Evolutionary conservation across 1,284 basidiomycete species (phyloP), one percentile per base, ranked within the genome.

Genomic region (Malassezia globosa): DNA sequence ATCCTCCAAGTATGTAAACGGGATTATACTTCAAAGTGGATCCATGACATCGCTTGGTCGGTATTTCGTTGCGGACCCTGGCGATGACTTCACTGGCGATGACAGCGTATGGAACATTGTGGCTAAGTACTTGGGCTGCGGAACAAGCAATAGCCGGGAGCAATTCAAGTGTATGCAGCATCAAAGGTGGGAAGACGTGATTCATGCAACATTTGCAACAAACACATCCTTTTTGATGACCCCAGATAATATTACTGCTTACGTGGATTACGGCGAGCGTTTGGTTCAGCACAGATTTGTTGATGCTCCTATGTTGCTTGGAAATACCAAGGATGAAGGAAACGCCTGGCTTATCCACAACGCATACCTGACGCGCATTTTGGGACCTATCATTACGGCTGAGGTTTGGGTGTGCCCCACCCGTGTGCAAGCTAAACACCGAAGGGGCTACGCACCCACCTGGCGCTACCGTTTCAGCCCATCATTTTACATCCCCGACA

Each of bases 401-500:
- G 46, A 46, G 16, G 26, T 49, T 7, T 54, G 47, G 47, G 46
- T 48, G 5, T 54, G 52, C 26, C 52, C 52, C 5, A 27, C 52
- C 6, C 4, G 23, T 14, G 38, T 45, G 22, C 38, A 49, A 22
- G 37, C 42, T n/a, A 22, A 31, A 11, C 16, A 40, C 7, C 52
- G 52, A 22, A 10, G 29, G 13, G 47, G 35, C 14, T 13, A n/a
- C 1, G 42, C 42, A 8, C 47, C 52, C 2, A 54, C 52, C 3
- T 54, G 47, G 47, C 52, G 52, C 16, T 54, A 54, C 47, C 52
- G 42, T 21, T 54, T 45, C 37, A 45, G 50, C 16, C 44, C 50
- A 8, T 41, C 44, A 16, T 38, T 52, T 34, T 52, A 45, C 18
- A 22, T 52, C 19, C 50, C 50, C 2, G 34, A 26, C 11, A 52